Base-by-base conservation (phyloP, 495 filamentous ascomycete species). In the Delitschia confertaspora region DNA sequence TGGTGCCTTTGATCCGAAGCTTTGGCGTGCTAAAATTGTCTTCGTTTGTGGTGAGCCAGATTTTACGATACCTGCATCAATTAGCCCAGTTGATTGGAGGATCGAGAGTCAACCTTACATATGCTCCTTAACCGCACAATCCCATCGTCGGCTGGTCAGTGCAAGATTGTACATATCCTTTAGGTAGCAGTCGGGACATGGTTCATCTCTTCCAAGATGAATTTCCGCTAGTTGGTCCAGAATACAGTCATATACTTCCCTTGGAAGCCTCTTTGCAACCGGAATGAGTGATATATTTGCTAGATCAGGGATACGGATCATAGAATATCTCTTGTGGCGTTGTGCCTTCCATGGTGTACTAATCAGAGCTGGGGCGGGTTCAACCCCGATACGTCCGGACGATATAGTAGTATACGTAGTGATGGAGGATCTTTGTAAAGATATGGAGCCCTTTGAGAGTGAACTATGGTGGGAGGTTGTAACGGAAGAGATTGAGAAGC, bases 161-260 rank as follows among this genome's bases (percentile, higher is more conserved):
- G 78, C 75, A 22, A 87, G 68, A 37, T 74, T 70, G 52, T 75
- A 77, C 19, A 88, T 58, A 56, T 91, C 84, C 37, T 82, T 75
- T 66, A 85, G 79, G 62, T 79, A 85, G 63, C 85, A 88, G 48
- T 81, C 83, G 41, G 77, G 70, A 55, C 86, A 91, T 29, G 69
- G 66, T 55, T 57, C 47, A 65, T 66, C 13, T 60, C 57, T 14
- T 34, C 42, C 17, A 60, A 66, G 34, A 47, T 81, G 74, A 29
- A 76, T 38, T 5, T 52, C 45, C 31, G 72, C 65, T 10, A 81
- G 46, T 34, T 73, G 69, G 26, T 65, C 62, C 7, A 78, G 46
- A 21, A 81, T 74, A 33, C 65, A 71, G 40, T 75, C 67, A 53
- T 73, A 78, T 3, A 81, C 68, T 33, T 72, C 70, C n/a, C 63